Evolutionary conservation across 192 early-diverging fungal species (phyloP).

Genomic region (Coemansia sp.): DNA sequence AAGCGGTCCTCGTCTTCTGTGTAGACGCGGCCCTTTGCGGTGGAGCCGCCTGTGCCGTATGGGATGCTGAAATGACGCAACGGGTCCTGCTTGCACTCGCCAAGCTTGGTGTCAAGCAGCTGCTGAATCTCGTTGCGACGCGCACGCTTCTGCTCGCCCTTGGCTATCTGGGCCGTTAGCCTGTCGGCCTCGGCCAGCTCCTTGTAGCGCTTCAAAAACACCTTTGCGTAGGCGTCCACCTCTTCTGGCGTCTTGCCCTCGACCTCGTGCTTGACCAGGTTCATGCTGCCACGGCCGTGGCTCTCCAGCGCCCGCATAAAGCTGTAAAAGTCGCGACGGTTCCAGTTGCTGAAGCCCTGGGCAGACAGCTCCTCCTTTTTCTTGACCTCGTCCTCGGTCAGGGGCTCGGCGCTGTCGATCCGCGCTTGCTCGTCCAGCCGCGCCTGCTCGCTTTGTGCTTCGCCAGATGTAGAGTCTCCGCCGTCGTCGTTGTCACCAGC

Average conservation of each 20-base stretch:
- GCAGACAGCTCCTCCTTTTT: constrained; percentile 69
- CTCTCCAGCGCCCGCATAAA: constrained; percentile 86
- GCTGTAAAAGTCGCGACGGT: constrained; percentile 82
- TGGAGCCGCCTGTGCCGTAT: constrained; percentile 72
- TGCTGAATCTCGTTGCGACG: constrained; percentile 83
- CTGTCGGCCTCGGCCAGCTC: constrained; percentile 90
- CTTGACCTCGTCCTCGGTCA: constrained; percentile 84
- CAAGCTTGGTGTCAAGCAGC: constrained; percentile 75
- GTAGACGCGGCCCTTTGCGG: constrained; percentile 79
- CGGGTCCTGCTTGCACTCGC: constrained; percentile 68
- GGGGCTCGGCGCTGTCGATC: constrained; percentile 86
- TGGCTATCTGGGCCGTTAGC: constrained; percentile 80
- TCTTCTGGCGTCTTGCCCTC: constrained; percentile 91
- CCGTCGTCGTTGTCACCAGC: constrained; percentile 39
- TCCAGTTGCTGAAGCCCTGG: constrained; percentile 90
- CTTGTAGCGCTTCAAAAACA: constrained; percentile 88
- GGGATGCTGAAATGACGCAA: constrained; percentile 87
- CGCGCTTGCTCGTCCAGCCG: constrained; percentile 76
- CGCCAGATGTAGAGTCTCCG: constrained; percentile 22
- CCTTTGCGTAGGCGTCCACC: constrained; percentile 79
- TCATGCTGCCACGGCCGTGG: constrained; percentile 77
- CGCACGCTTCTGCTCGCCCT: constrained; percentile 81
- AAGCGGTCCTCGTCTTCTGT: constrained; percentile 99
- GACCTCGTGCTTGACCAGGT: constrained; percentile 79
- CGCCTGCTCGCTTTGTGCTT: constrained; percentile 59